Conservation (phyloP, 139 green algal species). For the Chara braunii region DNA sequence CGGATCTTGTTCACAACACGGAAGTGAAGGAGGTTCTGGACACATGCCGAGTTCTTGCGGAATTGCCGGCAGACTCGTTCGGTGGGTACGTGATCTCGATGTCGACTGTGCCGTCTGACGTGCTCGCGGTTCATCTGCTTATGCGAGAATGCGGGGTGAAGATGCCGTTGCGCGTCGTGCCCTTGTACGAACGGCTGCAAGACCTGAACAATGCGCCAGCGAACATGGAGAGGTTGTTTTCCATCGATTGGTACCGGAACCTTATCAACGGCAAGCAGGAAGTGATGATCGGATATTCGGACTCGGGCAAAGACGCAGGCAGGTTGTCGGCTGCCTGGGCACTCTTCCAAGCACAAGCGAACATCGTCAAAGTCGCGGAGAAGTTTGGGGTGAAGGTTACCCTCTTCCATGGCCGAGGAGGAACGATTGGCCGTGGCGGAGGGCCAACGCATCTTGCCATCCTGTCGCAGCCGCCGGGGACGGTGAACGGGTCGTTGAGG, state of each 20-base stretch:
- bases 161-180: slow-evolving; percentile 69
- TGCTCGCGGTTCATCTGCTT: slow-evolving; percentile 90
- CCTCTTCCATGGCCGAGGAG: slow-evolving; percentile 93
- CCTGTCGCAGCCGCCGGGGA: slow-evolving; percentile 78
- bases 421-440: slow-evolving; percentile 86
- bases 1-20: slow-evolving; percentile 62
- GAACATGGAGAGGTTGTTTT: slow-evolving; percentile 45
- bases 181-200: slow-evolving; percentile 92
- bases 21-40: slow-evolving; percentile 79
- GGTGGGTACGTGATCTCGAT: slow-evolving; percentile 95
- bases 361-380: slow-evolving; percentile 26
- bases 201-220: slow-evolving; percentile 65
- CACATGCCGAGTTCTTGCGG: slow-evolving; percentile 55
- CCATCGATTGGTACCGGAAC: slow-evolving; percentile 49
- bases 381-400: slow-evolving; percentile 59
- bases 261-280: slow-evolving; percentile 66
- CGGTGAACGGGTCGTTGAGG: slow-evolving; percentile 70
- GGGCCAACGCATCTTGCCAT: slow-evolving; percentile 89
- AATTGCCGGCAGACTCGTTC: slow-evolving; percentile 46
- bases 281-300: slow-evolving; percentile 94
- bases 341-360: slow-evolving; percentile 62
- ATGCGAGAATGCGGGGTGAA: slow-evolving; percentile 65
- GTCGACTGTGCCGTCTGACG: slow-evolving; percentile 65
- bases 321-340: slow-evolving; percentile 84
- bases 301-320: slow-evolving; percentile 94